A percentile compares a stretch with the other conserved stretches of the same genome.
These are phyloP conservation scores for Blastobotrys chiropterorum DNA, from an alignment of 805 yeast genomes.

Conservation along the genomic window DNA sequence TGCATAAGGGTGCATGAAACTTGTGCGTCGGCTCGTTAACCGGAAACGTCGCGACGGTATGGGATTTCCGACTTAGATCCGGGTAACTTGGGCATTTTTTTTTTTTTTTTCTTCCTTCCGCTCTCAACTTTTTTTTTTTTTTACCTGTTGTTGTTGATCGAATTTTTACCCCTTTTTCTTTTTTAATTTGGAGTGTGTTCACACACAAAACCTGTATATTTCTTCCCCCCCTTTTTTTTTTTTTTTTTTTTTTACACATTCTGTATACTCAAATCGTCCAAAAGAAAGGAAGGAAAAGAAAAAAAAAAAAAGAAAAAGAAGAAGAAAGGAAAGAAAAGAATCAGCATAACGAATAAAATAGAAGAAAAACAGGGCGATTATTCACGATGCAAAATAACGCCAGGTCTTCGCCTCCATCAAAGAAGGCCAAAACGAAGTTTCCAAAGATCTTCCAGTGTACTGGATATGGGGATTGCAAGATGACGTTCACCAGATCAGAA, in stretches of 20 bases:
- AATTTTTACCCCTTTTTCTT: background rate
- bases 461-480: conserved; percentile 78
- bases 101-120: background rate
- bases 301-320: background rate
- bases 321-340: no score
- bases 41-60: background rate
- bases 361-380: background rate
- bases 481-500: conserved; percentile 88
- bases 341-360: no score
- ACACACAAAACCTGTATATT: background rate
- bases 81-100: background rate
- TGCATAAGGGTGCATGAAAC: background rate
- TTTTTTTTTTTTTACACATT: background rate
- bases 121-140: conserved; percentile 1
- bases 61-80: background rate
- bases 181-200: conserved; percentile 40
- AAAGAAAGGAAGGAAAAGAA: background rate
- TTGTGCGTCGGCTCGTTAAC: background rate
- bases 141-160: background rate
- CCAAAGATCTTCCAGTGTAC: conserved; percentile 68
- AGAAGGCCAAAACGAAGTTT: conserved; percentile 26
- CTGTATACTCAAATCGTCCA: background rate
- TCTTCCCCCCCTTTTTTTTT: background rate
- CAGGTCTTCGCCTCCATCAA: conserved; percentile 8
- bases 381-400: background rate